These are phyloP conservation scores for Epichloe aotearoae DNA, from an alignment of 2,329 filamentous ascomycete genomes.

Conservation along the genomic window DNA sequence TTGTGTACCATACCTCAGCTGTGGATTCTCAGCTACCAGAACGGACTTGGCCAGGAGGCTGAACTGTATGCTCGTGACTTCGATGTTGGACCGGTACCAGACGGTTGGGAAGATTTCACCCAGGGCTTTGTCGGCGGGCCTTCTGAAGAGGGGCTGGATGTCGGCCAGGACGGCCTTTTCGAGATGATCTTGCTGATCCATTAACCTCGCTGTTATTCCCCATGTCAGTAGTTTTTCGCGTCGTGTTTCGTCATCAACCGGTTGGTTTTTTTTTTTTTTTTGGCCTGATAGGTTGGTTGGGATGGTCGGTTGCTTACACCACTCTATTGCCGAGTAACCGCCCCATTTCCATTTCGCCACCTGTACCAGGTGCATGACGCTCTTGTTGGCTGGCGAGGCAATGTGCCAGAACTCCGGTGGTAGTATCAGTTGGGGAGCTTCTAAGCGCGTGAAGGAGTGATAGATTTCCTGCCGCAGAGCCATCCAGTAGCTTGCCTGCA, in stretches of 20 bases:
- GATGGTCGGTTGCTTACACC: slow-evolving; percentile 16
- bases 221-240: neutral
- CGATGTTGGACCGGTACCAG: slow-evolving; percentile 26
- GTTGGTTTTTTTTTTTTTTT: too few species aligned
- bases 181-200: slow-evolving; percentile 22
- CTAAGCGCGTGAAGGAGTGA: slow-evolving; percentile 25
- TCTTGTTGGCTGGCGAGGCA: slow-evolving; percentile 25
- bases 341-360: slow-evolving; percentile 29
- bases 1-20: slow-evolving; percentile 16
- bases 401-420: slow-evolving; percentile 20
- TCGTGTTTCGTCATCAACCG: too few species aligned
- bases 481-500: slow-evolving; percentile 29
- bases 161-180: slow-evolving; percentile 19
- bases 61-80: slow-evolving; percentile 27
- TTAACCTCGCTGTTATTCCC: slow-evolving; percentile 17
- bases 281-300: too few species aligned
- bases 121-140: slow-evolving; percentile 20
- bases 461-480: slow-evolving; percentile 27
- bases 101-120: slow-evolving; percentile 27
- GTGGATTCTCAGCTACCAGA: slow-evolving; percentile 26
- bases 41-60: slow-evolving; percentile 27
- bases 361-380: slow-evolving; percentile 28
- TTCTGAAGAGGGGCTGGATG: slow-evolving; percentile 22
- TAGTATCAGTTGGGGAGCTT: slow-evolving; percentile 24
- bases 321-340: slow-evolving; percentile 21